Evolutionary conservation across 495 filamentous ascomycete species (phyloP), one percentile per base, ranked within the genome.

Genomic region (Xylona heveae): DNA sequence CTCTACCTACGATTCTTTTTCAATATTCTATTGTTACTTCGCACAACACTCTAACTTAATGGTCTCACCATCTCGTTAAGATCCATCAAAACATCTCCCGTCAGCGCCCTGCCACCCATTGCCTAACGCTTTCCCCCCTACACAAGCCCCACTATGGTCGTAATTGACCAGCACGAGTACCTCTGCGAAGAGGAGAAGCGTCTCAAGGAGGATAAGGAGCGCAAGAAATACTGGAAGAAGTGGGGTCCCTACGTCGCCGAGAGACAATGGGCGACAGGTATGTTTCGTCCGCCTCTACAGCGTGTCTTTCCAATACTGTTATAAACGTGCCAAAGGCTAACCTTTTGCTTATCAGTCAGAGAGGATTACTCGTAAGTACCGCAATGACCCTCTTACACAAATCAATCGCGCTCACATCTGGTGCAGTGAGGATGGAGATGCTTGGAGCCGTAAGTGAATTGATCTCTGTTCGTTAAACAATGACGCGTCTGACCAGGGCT

Each of bases 151-250:
- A 52, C 26, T 14, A 94, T 95, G 85, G 83, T 91, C 39, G 61
- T 85, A 44, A 71, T 84, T 41, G 84, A 88, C 46, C 64, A 74
- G 38, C 68, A 84, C 47, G 76, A 79, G 43, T 81, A 81, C 49
- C 62, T 80, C 46, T 77, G 75, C 33, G 67, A 74, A 49, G 85
- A 95, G 56, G 85, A 93, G 59, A 72, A 73, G 50, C 69, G 85
- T 19, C 60, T 95, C 40, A 75, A 74, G 50, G 75, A 92, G 51
- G 88, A 94, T 51, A 63, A 65, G 14, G 66, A 81, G 32, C 68
- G 78, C 25, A 63, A 43, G 27, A 75, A 71, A 46, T 93, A 93
- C 55, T 94, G 85, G 84, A 92, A 94, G 66, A 73, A 70, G 62
- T 94, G 83, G 83, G 84, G 84, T 33, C 61, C 74, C 18, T 81